Conservation (phyloP, 345 rosid species). For the Salix brachista region DNA sequence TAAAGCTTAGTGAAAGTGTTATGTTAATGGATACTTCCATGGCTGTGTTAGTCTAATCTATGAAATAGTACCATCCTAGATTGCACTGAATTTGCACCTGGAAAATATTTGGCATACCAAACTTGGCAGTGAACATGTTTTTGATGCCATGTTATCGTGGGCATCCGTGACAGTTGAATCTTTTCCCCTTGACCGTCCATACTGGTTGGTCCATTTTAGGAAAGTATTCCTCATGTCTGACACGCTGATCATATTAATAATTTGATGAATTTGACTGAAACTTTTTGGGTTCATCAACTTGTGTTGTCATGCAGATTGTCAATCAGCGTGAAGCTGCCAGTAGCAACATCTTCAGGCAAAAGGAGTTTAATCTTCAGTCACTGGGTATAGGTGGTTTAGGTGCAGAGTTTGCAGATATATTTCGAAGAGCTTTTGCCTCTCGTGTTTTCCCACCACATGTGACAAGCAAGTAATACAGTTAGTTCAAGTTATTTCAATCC, state of each 20-base stretch:
- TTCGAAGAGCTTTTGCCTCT: constrained; percentile 98
- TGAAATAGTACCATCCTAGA: background rate
- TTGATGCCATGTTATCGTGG: background rate
- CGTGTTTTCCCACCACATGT: constrained; percentile 98
- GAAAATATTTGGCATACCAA: background rate
- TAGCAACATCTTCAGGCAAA: constrained; percentile 85
- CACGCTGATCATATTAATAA: background rate
- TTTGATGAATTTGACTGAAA: constrained; percentile 7
- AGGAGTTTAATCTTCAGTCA: constrained; percentile 92
- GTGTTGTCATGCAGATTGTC: constrained; percentile 53
- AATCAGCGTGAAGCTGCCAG: constrained; percentile 99
- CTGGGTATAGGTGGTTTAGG: constrained; percentile 97
- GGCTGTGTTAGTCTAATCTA: background rate
- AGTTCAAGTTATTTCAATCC: constrained; percentile 13
- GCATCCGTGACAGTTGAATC: background rate
- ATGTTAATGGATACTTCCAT: background rate
- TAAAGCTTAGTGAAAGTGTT: background rate
- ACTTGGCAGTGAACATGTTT: background rate
- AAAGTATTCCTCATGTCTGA: background rate
- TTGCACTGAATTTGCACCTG: background rate
- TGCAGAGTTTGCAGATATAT: constrained; percentile 98
- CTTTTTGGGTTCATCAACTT: constrained; percentile 14
- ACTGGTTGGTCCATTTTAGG: background rate
- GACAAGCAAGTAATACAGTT: constrained; percentile 63
- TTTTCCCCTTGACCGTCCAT: background rate